These are phyloP conservation scores for Cadophora luteo-olivacea DNA, from an alignment of 2,329 filamentous ascomycete genomes.

Conservation along the genomic window DNA sequence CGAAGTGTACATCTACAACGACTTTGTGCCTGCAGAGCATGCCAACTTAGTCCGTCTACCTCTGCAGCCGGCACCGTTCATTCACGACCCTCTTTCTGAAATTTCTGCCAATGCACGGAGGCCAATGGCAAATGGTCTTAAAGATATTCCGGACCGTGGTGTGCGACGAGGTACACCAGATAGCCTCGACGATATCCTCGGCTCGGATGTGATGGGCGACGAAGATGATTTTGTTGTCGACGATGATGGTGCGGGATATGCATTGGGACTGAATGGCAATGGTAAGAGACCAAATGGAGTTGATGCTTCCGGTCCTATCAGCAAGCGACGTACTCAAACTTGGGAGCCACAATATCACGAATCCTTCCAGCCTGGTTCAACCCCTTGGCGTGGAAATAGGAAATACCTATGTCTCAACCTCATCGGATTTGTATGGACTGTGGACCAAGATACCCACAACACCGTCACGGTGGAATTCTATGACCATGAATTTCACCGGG, in stretches of 20 bases:
- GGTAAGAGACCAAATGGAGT: constrained; percentile 65
- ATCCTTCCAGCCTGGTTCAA: constrained; percentile 91
- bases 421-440: constrained; percentile 94
- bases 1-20: constrained; percentile 87
- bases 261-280: constrained; percentile 64
- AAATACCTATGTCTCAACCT: constrained; percentile 94
- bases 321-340: constrained; percentile 46
- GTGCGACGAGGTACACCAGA: constrained; percentile 70
- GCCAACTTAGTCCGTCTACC: constrained; percentile 61
- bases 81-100: constrained; percentile 79
- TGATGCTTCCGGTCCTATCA: constrained; percentile 49
- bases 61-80: constrained; percentile 81
- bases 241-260: constrained; percentile 93
- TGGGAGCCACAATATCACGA: constrained; percentile 73
- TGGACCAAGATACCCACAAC: constrained; percentile 91
- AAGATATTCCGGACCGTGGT: constrained; percentile 55
- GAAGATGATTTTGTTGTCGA: constrained; percentile 87
- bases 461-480: constrained; percentile 98
- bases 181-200: constrained; percentile 84
- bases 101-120: constrained; percentile 69
- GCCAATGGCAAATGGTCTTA: constrained; percentile 60
- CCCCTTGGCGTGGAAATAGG: constrained; percentile 92
- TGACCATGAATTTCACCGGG: constrained; percentile 87
- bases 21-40: constrained; percentile 68
- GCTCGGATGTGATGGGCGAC: constrained; percentile 58